Conservation (phyloP, 805 yeast genomes). For the Diddensiella transvaalensis region DNA sequence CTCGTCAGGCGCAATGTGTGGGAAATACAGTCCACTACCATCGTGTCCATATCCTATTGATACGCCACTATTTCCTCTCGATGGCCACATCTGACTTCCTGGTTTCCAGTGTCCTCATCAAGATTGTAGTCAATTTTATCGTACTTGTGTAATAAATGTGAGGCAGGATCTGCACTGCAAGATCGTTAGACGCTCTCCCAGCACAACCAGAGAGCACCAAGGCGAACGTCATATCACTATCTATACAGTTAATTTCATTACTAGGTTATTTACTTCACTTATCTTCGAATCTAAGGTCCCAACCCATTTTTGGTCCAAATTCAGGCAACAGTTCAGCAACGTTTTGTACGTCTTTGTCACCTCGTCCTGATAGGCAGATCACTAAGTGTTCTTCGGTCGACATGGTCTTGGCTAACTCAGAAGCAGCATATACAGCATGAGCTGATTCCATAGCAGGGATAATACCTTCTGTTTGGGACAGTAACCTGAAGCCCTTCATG, state of each 20-base stretch:
- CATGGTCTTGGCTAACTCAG: conserved; percentile 82
- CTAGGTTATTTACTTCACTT: no score
- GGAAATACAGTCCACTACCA: conserved; percentile 33
- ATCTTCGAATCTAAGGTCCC: conserved; percentile 81
- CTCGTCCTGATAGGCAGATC: conserved; percentile 94
- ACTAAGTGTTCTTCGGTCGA: conserved; percentile 73
- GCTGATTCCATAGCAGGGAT: conserved; percentile 98
- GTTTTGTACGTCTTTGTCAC: conserved; percentile 97
- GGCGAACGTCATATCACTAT: no score
- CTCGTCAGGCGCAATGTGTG: conserved; percentile 18
- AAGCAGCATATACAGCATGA: conserved; percentile 92
- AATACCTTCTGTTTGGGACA: conserved; percentile 94
- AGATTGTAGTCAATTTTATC: no score
- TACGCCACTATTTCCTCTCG: conserved; percentile 37
- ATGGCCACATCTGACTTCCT: conserved; percentile 38
- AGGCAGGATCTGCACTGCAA: no score
- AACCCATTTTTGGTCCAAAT: conserved; percentile 85
- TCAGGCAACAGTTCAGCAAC: conserved; percentile 92
- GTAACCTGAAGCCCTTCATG: conserved; percentile 77
- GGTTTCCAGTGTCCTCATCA: no score
- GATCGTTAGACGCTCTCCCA: no score
- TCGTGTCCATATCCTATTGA: conserved; percentile 44
- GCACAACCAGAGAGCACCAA: no score
- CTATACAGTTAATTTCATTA: no score
- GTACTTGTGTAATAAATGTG: no score